phyloP scores from a whole-genome alignment of 106 monocot genomes.

The Dioscorea alata region DNA sequence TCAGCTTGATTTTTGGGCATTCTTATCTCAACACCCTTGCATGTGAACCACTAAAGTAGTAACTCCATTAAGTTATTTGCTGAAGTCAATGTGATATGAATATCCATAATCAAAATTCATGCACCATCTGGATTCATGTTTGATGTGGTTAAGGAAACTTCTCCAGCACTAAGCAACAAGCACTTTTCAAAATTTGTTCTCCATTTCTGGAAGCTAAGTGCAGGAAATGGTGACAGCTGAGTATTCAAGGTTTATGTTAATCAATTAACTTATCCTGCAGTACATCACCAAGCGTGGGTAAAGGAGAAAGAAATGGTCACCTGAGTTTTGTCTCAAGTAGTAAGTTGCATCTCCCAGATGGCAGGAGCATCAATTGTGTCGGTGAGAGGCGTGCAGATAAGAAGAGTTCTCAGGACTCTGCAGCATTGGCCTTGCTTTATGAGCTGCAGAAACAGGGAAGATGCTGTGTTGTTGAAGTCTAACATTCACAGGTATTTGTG shows the following conservation, averaged over 20 bases:
- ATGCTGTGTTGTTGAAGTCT: conserved; percentile 25
- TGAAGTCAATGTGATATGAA: no score
- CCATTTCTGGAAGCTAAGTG: background rate
- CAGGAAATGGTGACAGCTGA: background rate
- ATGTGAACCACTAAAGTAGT: no score
- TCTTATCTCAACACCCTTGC: no score
- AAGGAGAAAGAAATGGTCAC: conserved; percentile 1
- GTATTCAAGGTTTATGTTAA: background rate
- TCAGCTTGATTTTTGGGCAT: no score
- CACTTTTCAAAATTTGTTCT: background rate
- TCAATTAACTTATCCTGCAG: background rate
- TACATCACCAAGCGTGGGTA: background rate
- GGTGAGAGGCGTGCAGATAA: conserved; percentile 72
- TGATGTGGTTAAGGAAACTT: background rate
- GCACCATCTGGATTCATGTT: background rate
- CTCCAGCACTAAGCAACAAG: background rate
- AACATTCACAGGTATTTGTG: no score
- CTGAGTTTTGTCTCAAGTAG: conserved; percentile 47
- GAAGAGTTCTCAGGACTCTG: conserved; percentile 84
- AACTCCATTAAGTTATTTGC: no score
- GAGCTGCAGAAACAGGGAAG: conserved; percentile 57
- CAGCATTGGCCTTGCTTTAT: conserved; percentile 65
- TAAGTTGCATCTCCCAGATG: conserved; percentile 46
- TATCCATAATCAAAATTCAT: no score
- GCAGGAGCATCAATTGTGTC: conserved; percentile 14